Evolutionary conservation across 345 rosid species (phyloP), one percentile per base, ranked within the genome.

Genomic region (Xanthoceras sorbifolium): DNA sequence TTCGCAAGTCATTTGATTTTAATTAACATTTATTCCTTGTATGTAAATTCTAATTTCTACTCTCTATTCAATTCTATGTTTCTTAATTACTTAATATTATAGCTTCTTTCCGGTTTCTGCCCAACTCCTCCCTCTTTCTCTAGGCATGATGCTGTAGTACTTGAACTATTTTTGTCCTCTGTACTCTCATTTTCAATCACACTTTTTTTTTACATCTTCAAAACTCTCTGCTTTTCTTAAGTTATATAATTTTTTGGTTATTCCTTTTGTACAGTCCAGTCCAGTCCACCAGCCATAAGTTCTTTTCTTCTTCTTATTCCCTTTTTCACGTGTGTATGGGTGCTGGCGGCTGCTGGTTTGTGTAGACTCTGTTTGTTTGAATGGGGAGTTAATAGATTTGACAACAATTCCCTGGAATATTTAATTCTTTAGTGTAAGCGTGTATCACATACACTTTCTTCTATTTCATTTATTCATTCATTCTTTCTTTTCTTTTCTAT

Each of bases 401-500:
- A 67, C 36, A 18, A 40, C 71, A 23, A 31, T 40, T 36, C 17
- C 52, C 40, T 67, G 23, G 70, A 22, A 38, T 67, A 20, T 34
- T 9, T 28, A 18, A 48, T 57, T 48, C 61, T 28, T 48, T 22
- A 18, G 12, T 50, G 60, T 22, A 22, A 23, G n/a, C n/a, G n/a
- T n/a, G n/a, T n/a, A n/a, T n/a, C 11, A 11, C 26, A 28, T 28
- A 17, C 15, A 32, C 54, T 44, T 60, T 44, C 5, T 68, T 63
- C 26, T 57, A 63, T 44, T 48, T 70, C n/a, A 23, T 50, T 77
- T 15, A 42, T 42, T 57, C 48, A 22, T 67, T 52, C 31, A 42
- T 77, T 52, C n/a, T 70, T 46, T 52, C 42, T 14, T 22, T 31
- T 17, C 29, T 48, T 50, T 50, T n/a, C 11, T 6, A 75, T 44